Conservation (phyloP, 2,329 filamentous ascomycete species). For the Verticillium albo-atrum region DNA sequence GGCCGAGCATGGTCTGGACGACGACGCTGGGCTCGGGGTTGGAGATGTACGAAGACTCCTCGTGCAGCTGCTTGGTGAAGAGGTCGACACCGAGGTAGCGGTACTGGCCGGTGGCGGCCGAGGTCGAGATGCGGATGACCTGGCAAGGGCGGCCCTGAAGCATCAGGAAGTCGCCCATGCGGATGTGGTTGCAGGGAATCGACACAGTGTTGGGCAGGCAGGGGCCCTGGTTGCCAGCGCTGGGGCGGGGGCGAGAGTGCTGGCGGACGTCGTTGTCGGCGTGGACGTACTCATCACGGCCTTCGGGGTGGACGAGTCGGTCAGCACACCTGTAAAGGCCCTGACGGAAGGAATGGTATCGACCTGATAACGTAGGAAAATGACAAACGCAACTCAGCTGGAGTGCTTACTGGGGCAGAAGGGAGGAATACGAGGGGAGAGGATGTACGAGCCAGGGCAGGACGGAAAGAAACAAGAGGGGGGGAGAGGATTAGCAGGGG, state of each 20-base stretch:
- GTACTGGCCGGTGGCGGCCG: slow-evolving; percentile 96
- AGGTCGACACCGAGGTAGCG: slow-evolving; percentile 99
- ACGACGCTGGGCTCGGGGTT: slow-evolving; percentile 95
- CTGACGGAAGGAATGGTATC: slow-evolving; percentile 56
- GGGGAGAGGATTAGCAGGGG: not conserved
- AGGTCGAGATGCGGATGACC: slow-evolving; percentile 99
- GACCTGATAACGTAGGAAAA: slow-evolving; percentile 32
- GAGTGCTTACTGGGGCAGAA: slow-evolving; percentile 4
- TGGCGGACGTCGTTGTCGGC: slow-evolving; percentile 41
- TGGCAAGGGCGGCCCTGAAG: slow-evolving; percentile 99
- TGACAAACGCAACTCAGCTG: slow-evolving; percentile 12
- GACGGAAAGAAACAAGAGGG: not conserved
- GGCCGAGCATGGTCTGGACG: slow-evolving; percentile 98
- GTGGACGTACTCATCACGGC: slow-evolving; percentile 38
- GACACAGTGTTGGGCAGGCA: slow-evolving; percentile 78
- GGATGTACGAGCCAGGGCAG: not conserved
- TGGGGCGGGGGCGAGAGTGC: slow-evolving; percentile 25
- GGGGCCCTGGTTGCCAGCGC: slow-evolving; percentile 20
- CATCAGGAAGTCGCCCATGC: slow-evolving; percentile 97
- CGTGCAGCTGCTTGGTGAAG: slow-evolving; percentile 99
- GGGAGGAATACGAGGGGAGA: slow-evolving; percentile 8
- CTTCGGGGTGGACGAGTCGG: slow-evolving; percentile 44
- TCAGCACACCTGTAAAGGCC: slow-evolving; percentile 54
- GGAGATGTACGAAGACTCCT: slow-evolving; percentile 97
- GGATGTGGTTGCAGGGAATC: slow-evolving; percentile 99